A percentile compares a stretch with the other conserved stretches of the same genome.
Conservation (phyloP, 2,329 filamentous ascomycete genomes). For the Penicillium sp. region DNA sequence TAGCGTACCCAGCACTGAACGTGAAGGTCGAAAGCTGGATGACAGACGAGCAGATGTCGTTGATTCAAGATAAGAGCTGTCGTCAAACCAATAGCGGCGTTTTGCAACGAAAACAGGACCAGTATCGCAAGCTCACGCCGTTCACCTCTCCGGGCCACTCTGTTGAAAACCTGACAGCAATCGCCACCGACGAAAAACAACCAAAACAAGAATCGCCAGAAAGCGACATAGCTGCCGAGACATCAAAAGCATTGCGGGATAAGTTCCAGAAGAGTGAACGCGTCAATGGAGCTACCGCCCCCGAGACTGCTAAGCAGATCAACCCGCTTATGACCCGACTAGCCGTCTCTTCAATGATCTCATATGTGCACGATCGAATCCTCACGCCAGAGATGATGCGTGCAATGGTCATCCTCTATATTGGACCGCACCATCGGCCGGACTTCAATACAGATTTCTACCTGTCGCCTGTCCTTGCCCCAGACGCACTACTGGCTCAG, state of each 20-base stretch:
- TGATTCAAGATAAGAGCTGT: constrained; percentile 81
- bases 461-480: constrained; percentile 85
- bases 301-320: constrained; percentile 43
- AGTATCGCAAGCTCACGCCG: constrained; percentile 79
- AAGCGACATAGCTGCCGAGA: constrained; percentile 29
- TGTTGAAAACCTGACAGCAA: constrained; percentile 59
- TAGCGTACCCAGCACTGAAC: constrained; percentile 88
- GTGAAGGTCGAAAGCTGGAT: constrained; percentile 99
- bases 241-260: constrained; percentile 29
- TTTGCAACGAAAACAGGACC: constrained; percentile 79
- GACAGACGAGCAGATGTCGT: constrained; percentile 94
- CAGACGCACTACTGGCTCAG: constrained; percentile 76
- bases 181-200: constrained; percentile 21
- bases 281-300: constrained; percentile 40
- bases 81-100: constrained; percentile 78
- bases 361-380: constrained; percentile 94
- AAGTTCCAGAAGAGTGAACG: constrained; percentile 34
- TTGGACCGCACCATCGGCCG: constrained; percentile 88
- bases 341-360: constrained; percentile 95
- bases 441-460: constrained; percentile 92
- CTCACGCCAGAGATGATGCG: constrained; percentile 98
- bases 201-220: constrained; percentile 13
- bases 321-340: constrained; percentile 74
- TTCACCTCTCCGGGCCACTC: constrained; percentile 76
- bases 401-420: constrained; percentile 97